Conservation (phyloP, 2,329 filamentous ascomycete species). For the Ceratocystis smalleyi region DNA sequence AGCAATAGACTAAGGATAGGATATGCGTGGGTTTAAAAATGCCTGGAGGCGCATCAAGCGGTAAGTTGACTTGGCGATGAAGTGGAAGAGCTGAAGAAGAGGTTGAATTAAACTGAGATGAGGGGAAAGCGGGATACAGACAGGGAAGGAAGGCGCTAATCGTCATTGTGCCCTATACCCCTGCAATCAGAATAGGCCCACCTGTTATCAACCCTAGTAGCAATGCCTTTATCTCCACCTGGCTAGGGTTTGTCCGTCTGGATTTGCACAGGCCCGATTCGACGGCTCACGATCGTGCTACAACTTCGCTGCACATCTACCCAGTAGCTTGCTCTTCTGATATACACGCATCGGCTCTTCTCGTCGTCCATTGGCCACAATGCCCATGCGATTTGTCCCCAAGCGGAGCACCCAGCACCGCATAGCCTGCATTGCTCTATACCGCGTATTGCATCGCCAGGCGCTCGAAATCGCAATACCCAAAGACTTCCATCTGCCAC, state of each 20-base stretch:
- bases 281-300: too few species aligned
- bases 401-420: constrained; percentile 38
- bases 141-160: constrained; percentile 1
- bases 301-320: background rate
- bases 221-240: background rate
- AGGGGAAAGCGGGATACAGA: background rate
- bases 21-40: background rate
- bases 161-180: constrained; percentile 1
- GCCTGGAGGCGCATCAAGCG: background rate
- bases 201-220: background rate
- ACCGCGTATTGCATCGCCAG: constrained; percentile 50
- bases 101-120: background rate
- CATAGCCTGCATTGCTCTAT: constrained; percentile 50
- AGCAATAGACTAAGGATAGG: background rate
- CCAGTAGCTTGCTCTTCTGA: background rate
- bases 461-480: constrained; percentile 39
- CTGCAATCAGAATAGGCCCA: background rate
- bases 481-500: constrained; percentile 24
- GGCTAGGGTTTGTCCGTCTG: background rate
- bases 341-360: background rate
- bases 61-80: background rate
- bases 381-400: constrained; percentile 29
- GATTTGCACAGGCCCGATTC: background rate
- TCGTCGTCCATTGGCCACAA: constrained; percentile 18
- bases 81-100: background rate